Base-by-base conservation (phyloP, 352 stramenopile genomes). In the Phytophthora lateralis region DNA sequence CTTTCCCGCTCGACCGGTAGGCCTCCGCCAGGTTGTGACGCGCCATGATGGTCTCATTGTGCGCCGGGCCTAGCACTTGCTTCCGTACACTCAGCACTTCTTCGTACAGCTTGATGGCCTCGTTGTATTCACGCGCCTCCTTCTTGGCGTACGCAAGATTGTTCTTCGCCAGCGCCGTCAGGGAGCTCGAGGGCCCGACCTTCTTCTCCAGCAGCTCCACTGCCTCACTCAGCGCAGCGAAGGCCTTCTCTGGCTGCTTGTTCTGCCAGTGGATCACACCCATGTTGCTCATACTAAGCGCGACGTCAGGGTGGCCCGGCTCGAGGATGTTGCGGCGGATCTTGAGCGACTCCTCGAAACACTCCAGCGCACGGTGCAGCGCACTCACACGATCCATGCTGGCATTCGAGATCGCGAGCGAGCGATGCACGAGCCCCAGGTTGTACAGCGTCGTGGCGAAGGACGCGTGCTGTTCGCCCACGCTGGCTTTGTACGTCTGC, bases 401-500 rank as follows among this genome's bases (percentile, higher is more conserved):
- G 8, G 73, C 60, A n/a, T 63, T 75, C 4, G 70, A 78, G 17
- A 89, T 74, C 14, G 82, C 69, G 20, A 89, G 51, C 10, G 84
- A 63, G 51, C 84, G 83, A 55, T 93, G 90, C 37, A 93, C 82
- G 6, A 85, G 75, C 9, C 84, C 86, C 38, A 95, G 60, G 54
- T 95, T 95, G 74, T 91, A 83, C 48, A 95, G 72, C 51, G 86
- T 93, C 39, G 82, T 93, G 21, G 84, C 84, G 44, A 91, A 95
- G 29, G 86, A 95, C 58, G 84, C 84, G 63, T 95, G 86, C 49
- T 89, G 69, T 53, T 95, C 82, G 48, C 84, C 84, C 17, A 95
- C 86, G 30, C 71, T 86, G 32, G 76, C 75, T 69, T 92, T 93
- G 76, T 95, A 95, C 29, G 85, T 80, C 30, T 86, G 75, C 48